Evolutionary conservation across 2,329 filamentous ascomycete genomes (phyloP), one percentile per base, ranked within the genome.

Genomic region (Aspergillus calidoustus): DNA sequence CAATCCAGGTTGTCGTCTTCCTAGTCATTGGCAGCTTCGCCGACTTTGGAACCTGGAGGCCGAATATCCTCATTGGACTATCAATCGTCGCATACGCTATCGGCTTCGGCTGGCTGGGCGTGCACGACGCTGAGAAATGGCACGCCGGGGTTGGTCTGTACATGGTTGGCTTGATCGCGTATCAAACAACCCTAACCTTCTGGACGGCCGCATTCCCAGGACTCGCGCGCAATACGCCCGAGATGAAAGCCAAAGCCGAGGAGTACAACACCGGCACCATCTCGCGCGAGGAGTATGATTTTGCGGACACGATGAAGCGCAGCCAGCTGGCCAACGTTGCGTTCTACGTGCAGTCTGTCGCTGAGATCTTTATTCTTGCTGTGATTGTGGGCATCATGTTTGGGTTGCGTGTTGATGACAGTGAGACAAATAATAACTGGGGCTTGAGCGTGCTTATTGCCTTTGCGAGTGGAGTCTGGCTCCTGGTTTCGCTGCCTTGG

Each of bases 101-200:
- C 64, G 88, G 87, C 1, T 90, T 90, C 64, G 87, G 82, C 54
- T 91, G 88, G 86, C 74, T 91, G 1, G 87, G 87, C 22, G 87
- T 91, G 0, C 86, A 89, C 61, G 83, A 81, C 0, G 74, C 82
- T 17, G 78, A 81, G 3, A 80, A 87, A 70, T 91, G 89, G 89
- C 80, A 83, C 52, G 76, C 82, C 8, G 89, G 80, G 0, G 81
- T 86, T 0, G 88, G 83, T 0, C 72, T 91, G 17, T 91, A 91
- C 71, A 87, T 90, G 59, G 83, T 89, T 17, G 88, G 87, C 34
- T 64, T 90, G 47, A 87, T 91, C 64, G 83, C 84, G 1, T 90
- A 90, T 67, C 87, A 90, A 73, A 84, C 88, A 2, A 88, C 86
- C 0, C 77, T 90, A 53, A 90, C 88, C 0, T 90, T 89, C 72